These are phyloP conservation scores for Diplodia seriata DNA, from an alignment of 2,329 filamentous ascomycete species.

Conservation along the genomic window DNA sequence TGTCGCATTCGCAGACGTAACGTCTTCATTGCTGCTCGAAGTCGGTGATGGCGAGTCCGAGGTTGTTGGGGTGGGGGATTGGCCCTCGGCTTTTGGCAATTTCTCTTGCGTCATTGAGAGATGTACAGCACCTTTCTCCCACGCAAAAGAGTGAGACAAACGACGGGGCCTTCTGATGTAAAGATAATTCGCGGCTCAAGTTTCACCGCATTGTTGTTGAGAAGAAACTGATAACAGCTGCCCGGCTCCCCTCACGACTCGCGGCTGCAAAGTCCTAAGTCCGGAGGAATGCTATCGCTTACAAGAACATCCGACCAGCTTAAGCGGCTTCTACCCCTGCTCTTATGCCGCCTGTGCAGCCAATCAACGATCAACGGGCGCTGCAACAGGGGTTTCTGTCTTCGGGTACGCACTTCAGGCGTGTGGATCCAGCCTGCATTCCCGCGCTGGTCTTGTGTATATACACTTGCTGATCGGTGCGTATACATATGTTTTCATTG, in stretches of 20 bases:
- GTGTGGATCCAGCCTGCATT: too few species aligned
- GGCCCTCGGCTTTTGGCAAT: constrained; percentile 1
- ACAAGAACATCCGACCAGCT: background rate
- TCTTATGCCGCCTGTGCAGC: background rate
- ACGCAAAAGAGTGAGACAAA: background rate
- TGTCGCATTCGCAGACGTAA: background rate
- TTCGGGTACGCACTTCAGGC: background rate
- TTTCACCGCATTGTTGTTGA: background rate
- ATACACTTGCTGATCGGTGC: background rate
- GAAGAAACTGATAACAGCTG: constrained; percentile 3
- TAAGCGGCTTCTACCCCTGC: background rate
- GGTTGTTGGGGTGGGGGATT: constrained; percentile 4
- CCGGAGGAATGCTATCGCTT: background rate
- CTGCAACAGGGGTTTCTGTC: background rate
- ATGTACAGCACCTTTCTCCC: too few species aligned
- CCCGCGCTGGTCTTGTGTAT: background rate
- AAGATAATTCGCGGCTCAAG: background rate
- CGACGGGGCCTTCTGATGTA: background rate
- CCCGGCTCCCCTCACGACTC: constrained; percentile 24
- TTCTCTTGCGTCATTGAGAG: constrained; percentile 8
- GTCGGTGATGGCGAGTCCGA: background rate
- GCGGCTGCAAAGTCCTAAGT: constrained; percentile 21
- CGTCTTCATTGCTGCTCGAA: background rate
- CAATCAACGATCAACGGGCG: background rate
- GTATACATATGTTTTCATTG: too few species aligned